Base-by-base conservation (phyloP, 2,329 filamentous ascomycete genomes). In the Aspergillus persii region DNA sequence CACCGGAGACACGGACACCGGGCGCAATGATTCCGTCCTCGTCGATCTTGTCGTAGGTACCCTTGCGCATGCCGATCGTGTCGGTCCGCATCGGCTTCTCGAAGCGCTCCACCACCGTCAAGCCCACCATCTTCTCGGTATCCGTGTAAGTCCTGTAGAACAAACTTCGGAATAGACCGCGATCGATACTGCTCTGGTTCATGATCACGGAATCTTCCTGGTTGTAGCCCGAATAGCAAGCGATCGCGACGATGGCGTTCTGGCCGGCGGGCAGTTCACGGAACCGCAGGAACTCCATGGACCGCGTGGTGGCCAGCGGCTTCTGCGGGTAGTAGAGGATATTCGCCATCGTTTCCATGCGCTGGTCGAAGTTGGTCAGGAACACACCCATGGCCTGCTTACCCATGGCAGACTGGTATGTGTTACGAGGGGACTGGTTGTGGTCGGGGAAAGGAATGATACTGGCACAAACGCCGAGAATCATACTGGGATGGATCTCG, bases 121-220 rank as follows among this genome's bases (percentile, higher is more conserved):
- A 90, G 63, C 95, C 95, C 31, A 99, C 89, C 65, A 92, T 89
- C 83, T 98, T 98, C 80, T 99, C 95, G 66, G 92, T 92, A 72
- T 99, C 95, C 33, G 92, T 96, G 78, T 99, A 99, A 9, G 94
- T 92, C 67, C 96, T 89, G 85, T 96, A 99, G 82, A 98, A 99
- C 56, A 99, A 80, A 84, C 92, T 97, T 71, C 96, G 87, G 88
- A 99, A 99, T 4, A 99, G 83, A 63, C 95, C 95, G 71, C 95
- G 90, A 76, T 99, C 95, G 70, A 99, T 98, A 77, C 92, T 96
- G 80, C 92, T 97, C 80, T 99, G 95, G 77, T 99, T 99, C 95
- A 99, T 98, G 71, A 99, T 96, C 67, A 99, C 94, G 66, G 95
- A 99, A 87, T 99, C 95, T 92, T 99, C 95, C 76, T 99, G 96